phyloP scores from a whole-genome alignment of 2,329 filamentous ascomycete genomes.

The Microdochium bolleyi region DNA sequence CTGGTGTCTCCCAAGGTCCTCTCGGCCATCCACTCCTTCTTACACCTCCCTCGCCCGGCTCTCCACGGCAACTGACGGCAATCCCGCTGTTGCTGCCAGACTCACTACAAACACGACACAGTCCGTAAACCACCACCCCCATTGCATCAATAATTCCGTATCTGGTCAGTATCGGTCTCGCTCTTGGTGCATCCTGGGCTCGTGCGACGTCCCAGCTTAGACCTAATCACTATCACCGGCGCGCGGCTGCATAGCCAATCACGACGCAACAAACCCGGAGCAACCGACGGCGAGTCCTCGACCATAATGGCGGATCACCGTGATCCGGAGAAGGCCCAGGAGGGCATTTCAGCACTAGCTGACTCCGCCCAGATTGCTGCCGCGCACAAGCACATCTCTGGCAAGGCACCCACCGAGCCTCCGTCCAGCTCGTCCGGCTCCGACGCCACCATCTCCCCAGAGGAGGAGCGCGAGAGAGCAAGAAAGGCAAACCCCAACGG shows the following conservation, averaged over 20 bases:
- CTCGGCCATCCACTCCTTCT: neutral
- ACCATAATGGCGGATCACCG: neutral
- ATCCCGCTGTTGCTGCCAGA: neutral
- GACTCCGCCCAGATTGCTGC: too few species aligned
- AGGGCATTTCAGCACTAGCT: neutral
- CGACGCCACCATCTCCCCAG: slow-evolving; percentile 14
- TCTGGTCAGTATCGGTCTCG: neutral
- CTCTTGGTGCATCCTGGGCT: neutral
- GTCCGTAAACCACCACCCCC: neutral
- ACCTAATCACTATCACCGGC: neutral
- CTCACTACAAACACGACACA: neutral
- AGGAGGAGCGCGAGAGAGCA: slow-evolving; percentile 30
- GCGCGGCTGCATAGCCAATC: neutral
- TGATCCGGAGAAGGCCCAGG: neutral
- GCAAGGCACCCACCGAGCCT: too few species aligned
- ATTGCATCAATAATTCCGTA: neutral
- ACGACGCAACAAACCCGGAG: neutral
- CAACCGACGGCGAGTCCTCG: neutral
- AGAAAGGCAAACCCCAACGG: slow-evolving; percentile 40
- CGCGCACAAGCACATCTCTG: too few species aligned
- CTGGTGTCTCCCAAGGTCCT: neutral
- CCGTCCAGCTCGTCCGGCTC: slow-evolving; percentile 13
- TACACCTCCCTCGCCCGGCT: neutral
- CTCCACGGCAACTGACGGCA: neutral
- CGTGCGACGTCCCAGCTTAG: neutral